phyloP scores from a whole-genome alignment of 768 basidiomycete species.

The Leccinum uliginosum region DNA sequence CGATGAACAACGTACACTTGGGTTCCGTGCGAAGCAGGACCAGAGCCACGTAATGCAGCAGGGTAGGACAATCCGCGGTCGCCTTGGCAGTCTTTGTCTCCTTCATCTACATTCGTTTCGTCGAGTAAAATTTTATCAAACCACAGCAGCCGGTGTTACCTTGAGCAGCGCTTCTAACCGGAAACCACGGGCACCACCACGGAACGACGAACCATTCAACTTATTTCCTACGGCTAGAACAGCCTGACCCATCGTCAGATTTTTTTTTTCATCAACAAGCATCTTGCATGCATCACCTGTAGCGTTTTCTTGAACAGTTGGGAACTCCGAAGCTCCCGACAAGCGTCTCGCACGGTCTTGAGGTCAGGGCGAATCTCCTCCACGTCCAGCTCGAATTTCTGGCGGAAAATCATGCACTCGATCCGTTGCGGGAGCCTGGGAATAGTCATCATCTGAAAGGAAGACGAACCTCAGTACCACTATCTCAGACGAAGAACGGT shows the following conservation, averaged over 20 bases:
- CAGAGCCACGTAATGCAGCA: slow-evolving; percentile 87
- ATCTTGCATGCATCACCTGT: slow-evolving; percentile 39
- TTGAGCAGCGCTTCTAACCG: slow-evolving; percentile 77
- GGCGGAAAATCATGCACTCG: slow-evolving; percentile 79
- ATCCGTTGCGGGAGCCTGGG: slow-evolving; percentile 71
- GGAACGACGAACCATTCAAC: slow-evolving; percentile 76
- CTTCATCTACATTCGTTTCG: slow-evolving; percentile 51
- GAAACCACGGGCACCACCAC: slow-evolving; percentile 83
- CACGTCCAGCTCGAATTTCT: slow-evolving; percentile 76
- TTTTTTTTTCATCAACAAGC: not conserved
- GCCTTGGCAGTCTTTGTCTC: slow-evolving; percentile 77
- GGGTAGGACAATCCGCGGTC: slow-evolving; percentile 70
- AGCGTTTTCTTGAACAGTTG: slow-evolving; percentile 64
- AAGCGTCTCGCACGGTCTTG: slow-evolving; percentile 65
- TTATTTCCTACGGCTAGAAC: slow-evolving; percentile 78
- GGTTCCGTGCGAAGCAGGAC: slow-evolving; percentile 67
- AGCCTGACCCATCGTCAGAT: slow-evolving; percentile 37
- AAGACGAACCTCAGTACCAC: slow-evolving; percentile 2
- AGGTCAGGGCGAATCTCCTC: slow-evolving; percentile 83
- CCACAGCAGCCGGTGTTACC: slow-evolving; percentile 38
- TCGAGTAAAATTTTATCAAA: not conserved
- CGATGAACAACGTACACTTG: slow-evolving; percentile 62
- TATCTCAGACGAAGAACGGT: not conserved
- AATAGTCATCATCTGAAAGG: slow-evolving; percentile 64
- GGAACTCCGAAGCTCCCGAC: slow-evolving; percentile 62